phyloP scores from a whole-genome alignment of 257 asterid species.

The Plantago ovata region DNA sequence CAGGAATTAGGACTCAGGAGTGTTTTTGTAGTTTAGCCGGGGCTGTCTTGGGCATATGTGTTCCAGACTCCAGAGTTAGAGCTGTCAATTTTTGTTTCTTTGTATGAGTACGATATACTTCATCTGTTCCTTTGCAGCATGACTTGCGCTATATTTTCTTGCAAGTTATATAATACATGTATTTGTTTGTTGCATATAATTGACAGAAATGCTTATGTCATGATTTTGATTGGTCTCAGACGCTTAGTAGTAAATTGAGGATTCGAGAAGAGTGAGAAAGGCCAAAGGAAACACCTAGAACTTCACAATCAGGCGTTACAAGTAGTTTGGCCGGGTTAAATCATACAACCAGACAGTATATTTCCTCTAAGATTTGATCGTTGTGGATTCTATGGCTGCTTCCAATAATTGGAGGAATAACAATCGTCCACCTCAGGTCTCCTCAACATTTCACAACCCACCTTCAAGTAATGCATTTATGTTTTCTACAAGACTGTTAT shows the following conservation, averaged over 20 bases:
- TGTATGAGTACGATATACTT: no score
- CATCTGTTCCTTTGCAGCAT: no score
- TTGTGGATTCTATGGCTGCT: constrained; percentile 77
- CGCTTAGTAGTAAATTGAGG: constrained; percentile 48
- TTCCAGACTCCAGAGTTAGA: no score
- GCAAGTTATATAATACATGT: no score
- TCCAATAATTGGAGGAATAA: constrained; percentile 45
- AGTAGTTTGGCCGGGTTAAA: constrained; percentile 21
- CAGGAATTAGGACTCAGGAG: no score
- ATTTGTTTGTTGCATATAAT: background rate
- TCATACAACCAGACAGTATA: constrained; percentile 18
- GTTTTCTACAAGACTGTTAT: constrained; percentile 2
- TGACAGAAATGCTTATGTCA: constrained; percentile 8
- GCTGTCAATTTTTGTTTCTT: no score
- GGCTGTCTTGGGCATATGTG: no score
- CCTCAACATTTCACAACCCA: constrained; percentile 34
- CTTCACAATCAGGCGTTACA: constrained; percentile 31
- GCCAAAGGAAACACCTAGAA: constrained; percentile 62
- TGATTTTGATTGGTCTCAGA: constrained; percentile 19
- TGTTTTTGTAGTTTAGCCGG: no score
- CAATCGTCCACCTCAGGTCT: constrained; percentile 40
- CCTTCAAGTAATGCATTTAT: constrained; percentile 48
- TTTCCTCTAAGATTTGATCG: constrained; percentile 59
- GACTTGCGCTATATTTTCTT: no score
- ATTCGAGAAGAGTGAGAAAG: constrained; percentile 68